These are phyloP conservation scores for Lyophyllum shimeji DNA, from an alignment of 768 basidiomycete genomes.

Conservation along the genomic window DNA sequence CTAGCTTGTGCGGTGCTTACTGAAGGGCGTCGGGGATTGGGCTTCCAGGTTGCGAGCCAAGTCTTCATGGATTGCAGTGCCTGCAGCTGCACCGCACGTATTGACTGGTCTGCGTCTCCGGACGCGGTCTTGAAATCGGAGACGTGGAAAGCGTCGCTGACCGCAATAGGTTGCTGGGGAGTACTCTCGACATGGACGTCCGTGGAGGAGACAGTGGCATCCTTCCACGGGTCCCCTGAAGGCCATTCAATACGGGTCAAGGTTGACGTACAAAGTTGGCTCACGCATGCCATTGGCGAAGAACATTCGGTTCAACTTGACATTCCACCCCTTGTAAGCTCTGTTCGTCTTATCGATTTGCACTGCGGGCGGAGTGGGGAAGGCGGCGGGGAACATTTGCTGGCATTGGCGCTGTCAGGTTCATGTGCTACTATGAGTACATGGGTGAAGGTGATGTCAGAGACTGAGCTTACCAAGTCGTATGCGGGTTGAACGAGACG, in stretches of 20 bases:
- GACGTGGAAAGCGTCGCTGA: constrained; percentile 66
- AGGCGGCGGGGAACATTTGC: constrained; percentile 63
- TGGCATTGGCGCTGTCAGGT: constrained; percentile 64
- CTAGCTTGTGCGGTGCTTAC: background rate
- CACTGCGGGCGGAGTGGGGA: constrained; percentile 45
- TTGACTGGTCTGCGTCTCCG: constrained; percentile 47
- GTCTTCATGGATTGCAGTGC: constrained; percentile 50
- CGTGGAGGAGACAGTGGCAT: constrained; percentile 64
- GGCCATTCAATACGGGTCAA: background rate
- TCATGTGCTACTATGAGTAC: background rate
- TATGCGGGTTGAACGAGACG: constrained; percentile 54
- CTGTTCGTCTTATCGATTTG: constrained; percentile 42
- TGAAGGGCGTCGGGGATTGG: constrained; percentile 8
- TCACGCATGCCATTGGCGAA: constrained; percentile 69
- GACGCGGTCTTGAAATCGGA: constrained; percentile 51
- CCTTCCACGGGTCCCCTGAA: constrained; percentile 72
- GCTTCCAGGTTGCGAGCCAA: constrained; percentile 55
- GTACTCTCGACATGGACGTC: constrained; percentile 46
- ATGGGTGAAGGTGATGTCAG: background rate
- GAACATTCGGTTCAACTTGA: constrained; percentile 56
- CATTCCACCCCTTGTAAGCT: constrained; percentile 63
- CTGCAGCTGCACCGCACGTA: constrained; percentile 52
- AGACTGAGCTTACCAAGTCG: constrained; percentile 43
- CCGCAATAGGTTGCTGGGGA: constrained; percentile 51
- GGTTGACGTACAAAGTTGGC: constrained; percentile 22